Base-by-base conservation (phyloP, 1,284 basidiomycete species). In the Sanghuangporus weigelae region DNA sequence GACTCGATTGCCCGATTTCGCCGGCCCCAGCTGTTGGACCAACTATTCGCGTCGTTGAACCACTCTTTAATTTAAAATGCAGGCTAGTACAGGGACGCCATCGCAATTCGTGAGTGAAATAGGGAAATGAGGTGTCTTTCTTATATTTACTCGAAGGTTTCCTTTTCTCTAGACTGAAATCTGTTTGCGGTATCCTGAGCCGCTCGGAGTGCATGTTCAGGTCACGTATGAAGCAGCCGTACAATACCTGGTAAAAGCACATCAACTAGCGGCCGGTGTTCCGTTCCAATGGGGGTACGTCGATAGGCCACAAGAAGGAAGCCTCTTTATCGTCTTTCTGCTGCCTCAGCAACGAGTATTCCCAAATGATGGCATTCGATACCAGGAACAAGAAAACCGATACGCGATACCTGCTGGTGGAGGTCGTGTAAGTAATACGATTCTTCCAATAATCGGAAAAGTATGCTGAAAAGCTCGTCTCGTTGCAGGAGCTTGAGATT, bases 251-350 rank as follows among this genome's bases (percentile, higher is more conserved):
- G 53, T 81, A 7, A 81, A 85, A 60, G 87, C 84, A 19, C 74
- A 80, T 10, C 74, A 78, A 16, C 73, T 87, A 59, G 79, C 89
- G 0, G 75, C 78, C 55, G 81, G 74, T 19, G 74, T 82, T 11
- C 87, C 90, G 1, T 92, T 87, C 69, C 69, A 75, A 14, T 91
- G 88, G 86, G 76, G 79, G 1, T 91, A 84, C 68, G 82, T 92
- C 38, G 90, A 92, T 77, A 87, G 85, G 68, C 89, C 90, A 21
- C 68, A 74, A 69, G 89, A 92, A 72, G 89, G 89, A 3, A 81
- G 85, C 65, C 71, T 87, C 7, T 76, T 81, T 54, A 79, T 92
- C 23, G 73, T 90, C 51, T 90, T 81, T 72, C 73, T 69, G 36
- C 35, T 89, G 46, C 81, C 81, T 12, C 79, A 77, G 26, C 80